Evolutionary conservation across 2,329 filamentous ascomycete genomes (phyloP), one percentile per base, ranked within the genome.

Genomic region (Berkeleyomyces basicola): DNA sequence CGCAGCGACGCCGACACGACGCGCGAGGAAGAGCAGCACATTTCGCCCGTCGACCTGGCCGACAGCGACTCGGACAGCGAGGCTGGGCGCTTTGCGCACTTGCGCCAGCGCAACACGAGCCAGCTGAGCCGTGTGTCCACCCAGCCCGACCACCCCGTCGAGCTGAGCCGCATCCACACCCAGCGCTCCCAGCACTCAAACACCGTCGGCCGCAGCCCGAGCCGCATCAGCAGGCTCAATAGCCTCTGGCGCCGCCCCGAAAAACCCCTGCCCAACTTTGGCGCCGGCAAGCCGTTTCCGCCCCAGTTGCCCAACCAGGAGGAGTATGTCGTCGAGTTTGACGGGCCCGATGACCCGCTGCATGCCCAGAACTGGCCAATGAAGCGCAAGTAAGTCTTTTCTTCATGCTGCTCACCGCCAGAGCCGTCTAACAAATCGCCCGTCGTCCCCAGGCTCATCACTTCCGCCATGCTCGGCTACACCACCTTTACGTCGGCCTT

Each of bases 331-430:
- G 87, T 91, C 51, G 87, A 90, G 72, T 96, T 95, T 70, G 86
- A 91, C 67, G 90, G 90, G 0, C 85, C 83, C 1, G 79, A 90
- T 66, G 90, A 96, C 69, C 90, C 90, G 2, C 70, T 91, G 65
- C 90, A 95, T 72, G 86, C 89, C 0, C 87, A 92, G 74, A 96
- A 96, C 71, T 96, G 90, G 90, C 79, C 87, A 0, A 70, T 87
- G 61, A 81, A 76, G 70, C 91, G 88, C 76, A 96, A 95, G 83
- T 82, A 72, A 69, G 79, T 77, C 2, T 33, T 16, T n/a, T 7
- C 43, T n/a, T 59, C 42, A 39, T 44, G n/a, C 31, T 53, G 14
- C 7, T 14, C 10, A 36, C 23, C 23, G 23, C 23, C 40, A 39
- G 42, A 53, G 16, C 7, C 11, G 2, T 51, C 55, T 42, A 40